phyloP scores from a whole-genome alignment of 306 rosid genomes.

The Canavalia gladiata region DNA sequence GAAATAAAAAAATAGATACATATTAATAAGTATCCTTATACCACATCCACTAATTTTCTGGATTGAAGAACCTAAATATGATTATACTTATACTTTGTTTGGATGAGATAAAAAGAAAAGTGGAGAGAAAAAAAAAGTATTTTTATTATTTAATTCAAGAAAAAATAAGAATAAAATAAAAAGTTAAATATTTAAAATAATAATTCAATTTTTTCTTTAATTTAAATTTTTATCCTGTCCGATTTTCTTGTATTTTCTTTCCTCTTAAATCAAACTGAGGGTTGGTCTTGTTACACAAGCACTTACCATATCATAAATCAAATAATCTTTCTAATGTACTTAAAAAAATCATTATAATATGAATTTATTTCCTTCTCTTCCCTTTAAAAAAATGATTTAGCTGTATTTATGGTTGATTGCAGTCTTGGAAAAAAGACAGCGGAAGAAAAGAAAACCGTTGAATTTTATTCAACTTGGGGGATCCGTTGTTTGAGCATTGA shows the following conservation, averaged over 20 bases:
- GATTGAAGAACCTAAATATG: background rate
- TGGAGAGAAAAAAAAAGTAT: too few species aligned
- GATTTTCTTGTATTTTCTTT: too few species aligned
- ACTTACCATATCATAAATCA: constrained; percentile 25
- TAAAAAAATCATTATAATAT: background rate
- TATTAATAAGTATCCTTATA: background rate
- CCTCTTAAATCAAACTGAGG: too few species aligned
- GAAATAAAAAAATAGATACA: too few species aligned
- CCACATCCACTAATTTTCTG: constrained; percentile 8
- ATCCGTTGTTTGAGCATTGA: constrained; percentile 33
- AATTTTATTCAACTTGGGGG: constrained; percentile 22
- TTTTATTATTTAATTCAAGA: too few species aligned
- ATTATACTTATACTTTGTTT: background rate
- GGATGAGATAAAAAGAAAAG: too few species aligned
- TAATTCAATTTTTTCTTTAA: too few species aligned
- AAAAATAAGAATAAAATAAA: too few species aligned
- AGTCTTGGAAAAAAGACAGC: background rate
- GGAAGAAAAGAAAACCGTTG: background rate
- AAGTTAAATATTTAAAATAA: too few species aligned
- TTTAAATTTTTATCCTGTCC: too few species aligned
- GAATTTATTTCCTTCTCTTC: background rate
- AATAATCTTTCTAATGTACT: background rate
- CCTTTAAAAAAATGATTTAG: background rate
- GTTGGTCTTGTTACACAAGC: constrained; percentile 8
- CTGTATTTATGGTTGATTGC: background rate